Evolutionary conservation across 192 early-diverging fungal genomes (phyloP).

Genomic region (Haplosporangium gracile): DNA sequence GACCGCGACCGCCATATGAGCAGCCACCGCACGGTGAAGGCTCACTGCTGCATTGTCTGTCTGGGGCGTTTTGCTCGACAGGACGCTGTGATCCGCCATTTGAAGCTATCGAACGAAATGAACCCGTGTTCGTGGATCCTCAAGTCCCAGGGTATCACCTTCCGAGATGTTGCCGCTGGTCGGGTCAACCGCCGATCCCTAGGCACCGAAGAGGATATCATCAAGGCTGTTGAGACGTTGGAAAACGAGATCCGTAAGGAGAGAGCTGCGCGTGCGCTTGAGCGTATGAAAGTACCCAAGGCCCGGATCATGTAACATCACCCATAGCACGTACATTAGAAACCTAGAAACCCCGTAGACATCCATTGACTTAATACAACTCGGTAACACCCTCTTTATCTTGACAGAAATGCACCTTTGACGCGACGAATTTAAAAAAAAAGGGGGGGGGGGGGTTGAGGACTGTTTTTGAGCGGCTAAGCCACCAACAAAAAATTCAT

Average conservation of each 20-base stretch:
- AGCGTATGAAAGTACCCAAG: constrained; percentile 14
- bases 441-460: background rate
- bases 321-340: background rate
- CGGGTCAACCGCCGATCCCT: constrained; percentile 5
- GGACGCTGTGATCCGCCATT: constrained; percentile 54
- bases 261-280: constrained; percentile 4
- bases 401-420: too few relatives aligned
- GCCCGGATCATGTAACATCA: background rate
- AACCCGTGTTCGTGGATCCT: constrained; percentile 45
- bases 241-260: constrained; percentile 24
- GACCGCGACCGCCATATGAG: constrained; percentile 81
- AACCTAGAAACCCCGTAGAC: background rate
- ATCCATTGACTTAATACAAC: background rate
- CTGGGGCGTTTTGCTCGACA: constrained; percentile 72
- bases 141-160: constrained; percentile 10
- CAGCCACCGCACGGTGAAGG: constrained; percentile 78
- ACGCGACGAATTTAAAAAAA: too few relatives aligned
- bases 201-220: constrained; percentile 28
- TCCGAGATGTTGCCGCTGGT: constrained; percentile 27
- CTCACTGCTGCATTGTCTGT: constrained; percentile 76
- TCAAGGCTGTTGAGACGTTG: constrained; percentile 22
- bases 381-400: too few relatives aligned
- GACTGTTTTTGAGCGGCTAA: background rate
- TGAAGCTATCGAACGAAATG: constrained; percentile 39
- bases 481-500: constrained; percentile 1